Evolutionary conservation across 2,329 filamentous ascomycete genomes (phyloP).

Genomic region (Colletotrichum sojae): DNA sequence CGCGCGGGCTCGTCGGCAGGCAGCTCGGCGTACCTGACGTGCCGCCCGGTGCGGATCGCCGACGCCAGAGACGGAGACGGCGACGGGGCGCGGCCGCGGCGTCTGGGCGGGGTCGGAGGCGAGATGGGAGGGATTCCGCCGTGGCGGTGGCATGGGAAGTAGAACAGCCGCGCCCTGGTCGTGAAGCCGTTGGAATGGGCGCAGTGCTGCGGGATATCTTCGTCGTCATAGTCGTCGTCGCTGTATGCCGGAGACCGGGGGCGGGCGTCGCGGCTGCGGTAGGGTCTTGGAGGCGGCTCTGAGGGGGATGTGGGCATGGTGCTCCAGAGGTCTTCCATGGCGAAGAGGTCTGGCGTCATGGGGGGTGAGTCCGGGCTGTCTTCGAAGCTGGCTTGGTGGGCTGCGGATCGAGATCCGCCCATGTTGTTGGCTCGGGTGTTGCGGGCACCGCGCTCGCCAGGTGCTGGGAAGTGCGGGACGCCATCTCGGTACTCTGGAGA

Average conservation of each 20-base stretch:
- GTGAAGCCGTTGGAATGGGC: background rate
- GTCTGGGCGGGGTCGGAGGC: background rate
- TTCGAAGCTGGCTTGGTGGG: background rate
- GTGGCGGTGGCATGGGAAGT: background rate
- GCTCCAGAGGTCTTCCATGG: constrained; percentile 3
- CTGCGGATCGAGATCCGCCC: no score
- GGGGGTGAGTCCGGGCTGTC: background rate
- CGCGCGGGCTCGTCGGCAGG: background rate
- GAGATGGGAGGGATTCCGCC: background rate
- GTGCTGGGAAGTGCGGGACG: background rate
- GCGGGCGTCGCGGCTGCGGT: background rate
- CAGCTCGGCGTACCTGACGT: background rate
- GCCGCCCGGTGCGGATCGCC: background rate
- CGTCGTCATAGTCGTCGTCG: background rate
- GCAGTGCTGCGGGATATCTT: background rate
- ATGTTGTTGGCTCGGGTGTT: background rate
- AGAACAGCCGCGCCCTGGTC: background rate
- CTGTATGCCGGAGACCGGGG: background rate
- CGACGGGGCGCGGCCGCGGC: background rate
- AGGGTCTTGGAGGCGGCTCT: background rate
- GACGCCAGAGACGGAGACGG: background rate
- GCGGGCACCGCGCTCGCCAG: background rate
- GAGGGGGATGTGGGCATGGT: background rate
- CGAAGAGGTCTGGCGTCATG: background rate
- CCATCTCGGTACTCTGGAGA: background rate